These are phyloP conservation scores for Chlorociboria aeruginascens DNA, from an alignment of 495 filamentous ascomycete genomes.

Conservation along the genomic window DNA sequence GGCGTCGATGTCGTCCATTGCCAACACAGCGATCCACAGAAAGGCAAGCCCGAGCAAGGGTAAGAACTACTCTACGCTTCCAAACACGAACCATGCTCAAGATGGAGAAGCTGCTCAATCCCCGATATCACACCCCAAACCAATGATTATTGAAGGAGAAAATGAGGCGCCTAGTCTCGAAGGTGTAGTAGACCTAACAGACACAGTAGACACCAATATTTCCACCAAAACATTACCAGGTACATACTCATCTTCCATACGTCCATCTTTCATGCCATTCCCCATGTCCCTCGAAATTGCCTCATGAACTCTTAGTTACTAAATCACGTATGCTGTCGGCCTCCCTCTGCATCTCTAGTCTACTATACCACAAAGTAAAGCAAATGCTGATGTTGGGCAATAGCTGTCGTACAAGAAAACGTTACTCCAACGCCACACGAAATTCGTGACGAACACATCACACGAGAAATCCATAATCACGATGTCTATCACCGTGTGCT, in stretches of 20 bases:
- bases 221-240: slow-evolving; percentile 13
- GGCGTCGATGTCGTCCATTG: no score
- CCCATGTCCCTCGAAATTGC: slow-evolving; percentile 2
- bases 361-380: not conserved
- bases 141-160: slow-evolving; percentile 5
- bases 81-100: not conserved
- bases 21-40: no score
- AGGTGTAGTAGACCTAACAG: slow-evolving; percentile 7
- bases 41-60: no score
- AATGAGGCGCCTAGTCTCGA: slow-evolving; percentile 7
- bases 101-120: not conserved
- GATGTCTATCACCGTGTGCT: slow-evolving; percentile 40
- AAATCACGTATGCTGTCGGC: not conserved
- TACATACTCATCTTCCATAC: slow-evolving; percentile 6
- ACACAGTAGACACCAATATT: slow-evolving; percentile 14
- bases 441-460: slow-evolving; percentile 35
- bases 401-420: slow-evolving; percentile 43
- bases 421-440: slow-evolving; percentile 33
- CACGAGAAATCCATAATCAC: slow-evolving; percentile 44
- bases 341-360: not conserved
- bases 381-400: slow-evolving; percentile 6
- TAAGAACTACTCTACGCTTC: not conserved
- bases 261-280: not conserved
- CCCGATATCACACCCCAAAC: not conserved
- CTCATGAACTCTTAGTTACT: slow-evolving; percentile 1